Percentiles rank a stretch among this genome's conserved stretches.
These are phyloP conservation scores for Dujonia santamariae DNA, from an alignment of 1,139 yeast species.

Conservation along the genomic window DNA sequence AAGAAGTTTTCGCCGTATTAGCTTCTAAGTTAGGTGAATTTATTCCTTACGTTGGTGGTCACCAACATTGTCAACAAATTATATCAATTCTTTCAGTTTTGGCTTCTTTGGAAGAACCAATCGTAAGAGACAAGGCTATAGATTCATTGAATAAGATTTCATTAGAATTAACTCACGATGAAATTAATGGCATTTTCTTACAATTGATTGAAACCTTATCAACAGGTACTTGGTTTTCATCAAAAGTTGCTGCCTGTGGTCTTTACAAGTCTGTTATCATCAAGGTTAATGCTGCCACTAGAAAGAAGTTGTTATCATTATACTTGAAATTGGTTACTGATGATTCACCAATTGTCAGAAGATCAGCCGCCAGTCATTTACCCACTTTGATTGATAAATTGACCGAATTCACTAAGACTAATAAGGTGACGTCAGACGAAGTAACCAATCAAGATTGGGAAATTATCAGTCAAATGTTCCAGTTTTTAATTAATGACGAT, in stretches of 20 bases:
- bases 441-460: constrained; percentile 61
- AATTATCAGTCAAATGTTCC: constrained; percentile 76
- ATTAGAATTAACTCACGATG: constrained; percentile 60
- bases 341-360: constrained; percentile 97
- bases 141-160: constrained; percentile 76
- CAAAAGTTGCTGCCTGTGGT: constrained; percentile 91
- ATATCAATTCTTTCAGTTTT: constrained; percentile 85
- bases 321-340: constrained; percentile 76
- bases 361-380: constrained; percentile 86
- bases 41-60: constrained; percentile 85
- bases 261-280: constrained; percentile 70
- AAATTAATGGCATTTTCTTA: constrained; percentile 64
- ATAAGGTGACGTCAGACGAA: constrained; percentile 16
- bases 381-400: constrained; percentile 66
- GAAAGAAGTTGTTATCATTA: constrained; percentile 62
- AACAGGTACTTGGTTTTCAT: constrained; percentile 92
- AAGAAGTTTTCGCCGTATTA: constrained; percentile 91
- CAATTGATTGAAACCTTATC: constrained; percentile 77
- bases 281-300: constrained; percentile 51
- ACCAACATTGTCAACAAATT: constrained; percentile 69
- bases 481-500: constrained; percentile 73
- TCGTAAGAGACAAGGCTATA: constrained; percentile 93
- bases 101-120: constrained; percentile 96
- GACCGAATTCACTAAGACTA: constrained; percentile 40
- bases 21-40: constrained; percentile 90